phyloP scores from a whole-genome alignment of 805 yeast genomes.

The Candida boidinii region DNA sequence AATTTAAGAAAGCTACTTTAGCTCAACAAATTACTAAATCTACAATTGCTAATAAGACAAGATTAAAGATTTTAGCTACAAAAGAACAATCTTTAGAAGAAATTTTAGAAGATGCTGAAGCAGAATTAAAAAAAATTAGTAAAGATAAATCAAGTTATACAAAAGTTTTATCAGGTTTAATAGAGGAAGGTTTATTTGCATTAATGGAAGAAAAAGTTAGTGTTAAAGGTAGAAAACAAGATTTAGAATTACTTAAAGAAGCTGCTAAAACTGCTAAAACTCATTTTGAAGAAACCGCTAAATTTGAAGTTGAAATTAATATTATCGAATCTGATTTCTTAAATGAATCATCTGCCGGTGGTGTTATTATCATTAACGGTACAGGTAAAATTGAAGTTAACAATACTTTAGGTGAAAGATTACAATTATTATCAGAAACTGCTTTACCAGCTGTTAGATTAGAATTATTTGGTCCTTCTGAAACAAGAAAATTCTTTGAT shows the following conservation, averaged over 20 bases:
- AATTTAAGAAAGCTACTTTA: conserved; percentile 83
- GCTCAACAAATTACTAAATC: conserved; percentile 95
- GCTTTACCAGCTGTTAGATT: conserved; percentile 90
- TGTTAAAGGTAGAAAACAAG: conserved; percentile 61
- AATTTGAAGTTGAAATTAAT: conserved; percentile 43
- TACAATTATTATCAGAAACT: conserved; percentile 69
- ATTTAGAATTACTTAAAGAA: conserved; percentile 49
- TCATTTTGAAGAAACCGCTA: conserved; percentile 55
- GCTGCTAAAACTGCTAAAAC: conserved; percentile 55
- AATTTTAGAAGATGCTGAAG: conserved; percentile 64
- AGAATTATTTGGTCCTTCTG: conserved; percentile 80
- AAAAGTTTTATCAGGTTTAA: conserved; percentile 63
- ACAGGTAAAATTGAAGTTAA: conserved; percentile 80
- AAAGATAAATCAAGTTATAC: conserved; percentile 52
- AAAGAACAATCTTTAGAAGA: conserved; percentile 73
- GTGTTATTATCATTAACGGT: conserved; percentile 63
- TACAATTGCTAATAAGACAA: conserved; percentile 89
- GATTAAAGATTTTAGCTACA: conserved; percentile 81
- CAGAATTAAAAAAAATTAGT: conserved; percentile 50
- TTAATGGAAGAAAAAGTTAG: conserved; percentile 64
- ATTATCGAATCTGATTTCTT: conserved; percentile 52
- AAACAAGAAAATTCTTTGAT: conserved; percentile 85
- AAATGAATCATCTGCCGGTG: conserved; percentile 69
- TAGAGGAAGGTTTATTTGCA: conserved; percentile 67
- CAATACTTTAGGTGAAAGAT: conserved; percentile 93